phyloP scores from a whole-genome alignment of 352 stramenopile species.

The Phytophthora megakarya region DNA sequence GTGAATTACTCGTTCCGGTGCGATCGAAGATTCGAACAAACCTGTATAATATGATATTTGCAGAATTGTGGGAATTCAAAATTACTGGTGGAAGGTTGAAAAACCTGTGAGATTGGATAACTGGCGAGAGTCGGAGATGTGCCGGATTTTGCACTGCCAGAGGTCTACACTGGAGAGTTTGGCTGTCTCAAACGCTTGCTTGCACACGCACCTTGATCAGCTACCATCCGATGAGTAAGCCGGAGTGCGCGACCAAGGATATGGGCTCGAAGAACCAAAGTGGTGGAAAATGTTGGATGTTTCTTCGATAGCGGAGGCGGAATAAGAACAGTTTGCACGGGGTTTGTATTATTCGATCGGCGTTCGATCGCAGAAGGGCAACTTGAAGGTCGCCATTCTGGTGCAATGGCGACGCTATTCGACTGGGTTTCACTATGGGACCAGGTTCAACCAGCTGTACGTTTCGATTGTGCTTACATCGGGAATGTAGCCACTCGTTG shows the following conservation, averaged over 20 bases:
- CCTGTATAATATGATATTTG: conserved; percentile 1
- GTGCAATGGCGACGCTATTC: background rate
- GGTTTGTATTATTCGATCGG: background rate
- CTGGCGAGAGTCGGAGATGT: conserved; percentile 15
- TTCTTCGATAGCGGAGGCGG: background rate
- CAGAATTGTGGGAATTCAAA: background rate
- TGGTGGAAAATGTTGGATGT: conserved; percentile 11
- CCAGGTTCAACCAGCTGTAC: conserved; percentile 25
- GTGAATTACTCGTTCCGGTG: conserved; percentile 15
- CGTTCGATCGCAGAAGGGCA: conserved; percentile 4
- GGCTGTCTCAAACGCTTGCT: background rate
- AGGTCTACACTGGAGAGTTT: background rate
- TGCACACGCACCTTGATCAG: conserved; percentile 24
- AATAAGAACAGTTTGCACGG: background rate
- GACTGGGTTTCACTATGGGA: conserved; percentile 8
- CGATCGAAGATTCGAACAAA: conserved; percentile 18
- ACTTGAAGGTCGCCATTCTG: conserved; percentile 21
- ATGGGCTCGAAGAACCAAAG: background rate
- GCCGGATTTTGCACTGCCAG: conserved; percentile 8
- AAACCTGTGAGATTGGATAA: conserved; percentile 1
- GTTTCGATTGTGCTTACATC: background rate
- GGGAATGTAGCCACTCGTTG: conserved; percentile 19
- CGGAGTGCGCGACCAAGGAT: conserved; percentile 3
- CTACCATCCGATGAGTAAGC: conserved; percentile 18
- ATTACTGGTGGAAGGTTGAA: background rate